phyloP scores from a whole-genome alignment of 441 rosid species.

The Pelargonium myrrhifolium region DNA sequence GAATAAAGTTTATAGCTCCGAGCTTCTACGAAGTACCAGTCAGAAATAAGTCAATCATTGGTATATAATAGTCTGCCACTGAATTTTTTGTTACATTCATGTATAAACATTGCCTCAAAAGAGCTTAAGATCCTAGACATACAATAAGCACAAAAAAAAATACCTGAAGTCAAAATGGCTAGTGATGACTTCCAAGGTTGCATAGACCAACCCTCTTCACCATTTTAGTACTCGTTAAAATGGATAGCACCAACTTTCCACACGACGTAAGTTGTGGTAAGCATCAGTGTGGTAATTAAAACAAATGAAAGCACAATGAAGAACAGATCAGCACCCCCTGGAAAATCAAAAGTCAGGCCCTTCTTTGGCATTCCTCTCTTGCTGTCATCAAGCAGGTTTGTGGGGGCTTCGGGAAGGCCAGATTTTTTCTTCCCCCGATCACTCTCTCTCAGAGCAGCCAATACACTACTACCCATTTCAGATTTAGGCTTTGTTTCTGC shows the following conservation, averaged over 20 bases:
- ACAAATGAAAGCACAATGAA: slow-evolving; percentile 59
- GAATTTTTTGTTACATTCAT: too few species aligned
- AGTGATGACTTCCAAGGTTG: too few species aligned
- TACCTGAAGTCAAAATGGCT: neutral
- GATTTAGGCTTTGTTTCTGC: slow-evolving; percentile 51
- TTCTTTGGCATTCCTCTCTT: slow-evolving; percentile 73
- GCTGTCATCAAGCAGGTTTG: slow-evolving; percentile 79
- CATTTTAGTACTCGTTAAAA: slow-evolving; percentile 57
- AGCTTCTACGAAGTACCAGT: too few species aligned
- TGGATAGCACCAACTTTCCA: slow-evolving; percentile 96
- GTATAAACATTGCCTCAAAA: neutral
- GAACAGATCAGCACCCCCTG: slow-evolving; percentile 66
- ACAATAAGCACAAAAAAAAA: neutral
- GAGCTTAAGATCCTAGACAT: neutral
- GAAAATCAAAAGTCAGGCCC: slow-evolving; percentile 68
- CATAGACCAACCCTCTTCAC: neutral
- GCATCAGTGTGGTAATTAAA: slow-evolving; percentile 77
- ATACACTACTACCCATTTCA: slow-evolving; percentile 59
- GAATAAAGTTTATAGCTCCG: too few species aligned
- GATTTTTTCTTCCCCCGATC: slow-evolving; percentile 63
- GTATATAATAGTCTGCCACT: neutral
- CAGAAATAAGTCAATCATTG: neutral
- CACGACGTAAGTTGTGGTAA: slow-evolving; percentile 70
- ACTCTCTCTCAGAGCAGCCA: slow-evolving; percentile 67
- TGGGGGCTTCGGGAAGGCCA: slow-evolving; percentile 80